These are phyloP conservation scores for Vanrija humicola DNA, from an alignment of 1,284 basidiomycete genomes.

Conservation along the genomic window DNA sequence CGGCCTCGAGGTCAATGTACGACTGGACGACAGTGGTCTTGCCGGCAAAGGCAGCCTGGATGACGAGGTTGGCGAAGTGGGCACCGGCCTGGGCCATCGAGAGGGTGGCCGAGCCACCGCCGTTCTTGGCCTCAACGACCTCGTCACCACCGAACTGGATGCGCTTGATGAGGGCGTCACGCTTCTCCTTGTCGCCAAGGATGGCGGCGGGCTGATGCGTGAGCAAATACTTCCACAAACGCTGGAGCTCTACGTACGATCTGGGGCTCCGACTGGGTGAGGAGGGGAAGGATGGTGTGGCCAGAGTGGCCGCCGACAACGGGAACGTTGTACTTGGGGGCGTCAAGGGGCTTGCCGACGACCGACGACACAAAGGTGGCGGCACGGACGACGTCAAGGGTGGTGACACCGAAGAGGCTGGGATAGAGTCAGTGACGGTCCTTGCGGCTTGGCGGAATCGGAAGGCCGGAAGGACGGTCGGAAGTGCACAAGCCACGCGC, in stretches of 20 bases:
- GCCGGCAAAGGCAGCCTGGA: slow-evolving; percentile 74
- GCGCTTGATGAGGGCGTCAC: slow-evolving; percentile 69
- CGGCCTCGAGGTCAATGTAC: slow-evolving; percentile 71
- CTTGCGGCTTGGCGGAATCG: not conserved
- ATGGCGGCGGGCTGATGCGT: slow-evolving; percentile 27
- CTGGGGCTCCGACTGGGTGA: slow-evolving; percentile 66
- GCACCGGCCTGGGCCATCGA: slow-evolving; percentile 93
- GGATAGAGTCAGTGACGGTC: not conserved
- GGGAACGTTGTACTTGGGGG: slow-evolving; percentile 64
- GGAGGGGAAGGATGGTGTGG: slow-evolving; percentile 89
- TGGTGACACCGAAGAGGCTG: slow-evolving; percentile 75
- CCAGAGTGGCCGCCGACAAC: slow-evolving; percentile 97
- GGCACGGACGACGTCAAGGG: slow-evolving; percentile 94
- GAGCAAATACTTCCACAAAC: too few species aligned
- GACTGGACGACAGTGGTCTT: slow-evolving; percentile 82
- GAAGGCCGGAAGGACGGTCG: not conserved
- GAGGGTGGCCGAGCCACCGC: slow-evolving; percentile 81
- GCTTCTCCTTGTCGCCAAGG: slow-evolving; percentile 57
- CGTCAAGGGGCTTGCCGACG: slow-evolving; percentile 62
- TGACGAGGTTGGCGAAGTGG: slow-evolving; percentile 77
- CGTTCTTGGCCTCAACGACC: slow-evolving; percentile 58
- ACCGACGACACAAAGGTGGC: slow-evolving; percentile 83
- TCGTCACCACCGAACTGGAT: slow-evolving; percentile 93
- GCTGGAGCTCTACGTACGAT: slow-evolving; percentile 32
- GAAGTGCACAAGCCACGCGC: too few species aligned